phyloP scores from a whole-genome alignment of 208 protist genomes.

The Trypanosoma grayi region DNA sequence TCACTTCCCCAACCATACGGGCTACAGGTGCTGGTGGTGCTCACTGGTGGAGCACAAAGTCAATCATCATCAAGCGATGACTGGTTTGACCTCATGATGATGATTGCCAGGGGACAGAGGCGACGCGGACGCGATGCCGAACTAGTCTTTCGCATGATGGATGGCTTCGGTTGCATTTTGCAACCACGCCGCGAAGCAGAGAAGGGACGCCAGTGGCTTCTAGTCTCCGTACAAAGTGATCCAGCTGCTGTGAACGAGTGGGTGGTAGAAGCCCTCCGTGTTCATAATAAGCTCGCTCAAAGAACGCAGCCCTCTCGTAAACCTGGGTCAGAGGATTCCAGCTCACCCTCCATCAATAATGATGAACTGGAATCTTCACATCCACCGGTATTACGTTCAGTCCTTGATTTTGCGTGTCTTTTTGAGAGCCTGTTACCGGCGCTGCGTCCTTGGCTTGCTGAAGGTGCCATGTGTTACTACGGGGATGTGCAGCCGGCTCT shows the following conservation, averaged over 20 bases:
- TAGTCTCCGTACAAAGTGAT: slow-evolving; percentile 13
- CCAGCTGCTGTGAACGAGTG: slow-evolving; percentile 11
- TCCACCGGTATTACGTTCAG: slow-evolving; percentile 19
- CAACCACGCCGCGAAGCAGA: slow-evolving; percentile 9
- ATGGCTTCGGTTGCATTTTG: slow-evolving; percentile 24
- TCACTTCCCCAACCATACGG: slow-evolving; percentile 15
- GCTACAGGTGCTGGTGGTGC: slow-evolving; percentile 16
- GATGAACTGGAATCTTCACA: background rate
- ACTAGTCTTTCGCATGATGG: slow-evolving; percentile 14
- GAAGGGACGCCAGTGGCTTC: slow-evolving; percentile 4
- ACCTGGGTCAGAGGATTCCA: background rate
- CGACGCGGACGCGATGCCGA: slow-evolving; percentile 14
- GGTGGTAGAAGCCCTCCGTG: slow-evolving; percentile 7
- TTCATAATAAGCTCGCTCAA: slow-evolving; percentile 11
- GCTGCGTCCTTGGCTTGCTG: slow-evolving; percentile 19
- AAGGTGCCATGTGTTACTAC: slow-evolving; percentile 24
- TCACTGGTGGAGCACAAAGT: background rate
- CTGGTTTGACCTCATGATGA: slow-evolving; percentile 27
- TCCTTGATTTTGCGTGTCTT: slow-evolving; percentile 32
- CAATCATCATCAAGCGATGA: background rate
- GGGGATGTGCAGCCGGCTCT: slow-evolving; percentile 23
- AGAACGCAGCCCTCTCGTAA: background rate
- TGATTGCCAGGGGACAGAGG: slow-evolving; percentile 9
- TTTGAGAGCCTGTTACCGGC: slow-evolving; percentile 27
- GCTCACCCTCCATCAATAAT: background rate